Base-by-base conservation (phyloP, 2,329 filamentous ascomycete species). In the Penicillium sp. region DNA sequence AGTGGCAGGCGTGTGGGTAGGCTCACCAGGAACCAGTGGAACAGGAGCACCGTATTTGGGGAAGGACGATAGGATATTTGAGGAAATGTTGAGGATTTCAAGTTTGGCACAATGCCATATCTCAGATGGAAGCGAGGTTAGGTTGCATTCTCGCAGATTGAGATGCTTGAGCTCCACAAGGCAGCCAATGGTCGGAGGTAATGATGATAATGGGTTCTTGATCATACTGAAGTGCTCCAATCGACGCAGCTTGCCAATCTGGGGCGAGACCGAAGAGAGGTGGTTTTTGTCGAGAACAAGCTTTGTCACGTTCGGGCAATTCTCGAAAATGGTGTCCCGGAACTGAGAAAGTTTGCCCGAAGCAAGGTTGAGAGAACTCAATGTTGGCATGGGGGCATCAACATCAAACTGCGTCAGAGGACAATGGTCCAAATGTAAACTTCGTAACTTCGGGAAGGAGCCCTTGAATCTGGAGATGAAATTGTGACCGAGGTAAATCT, bases 31-130 rank as follows among this genome's bases (percentile, higher is more conserved):
- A 16, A 86, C 83, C 44, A 85, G 78, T 45, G 90, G 85, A 8
- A 88, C 88, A 1, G 87, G 83, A 29, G 72, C 74, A 43, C 80
- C 79, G 21, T 90, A 90, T 69, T 96, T 97, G 1, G 94, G 94
- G 68, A 99, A 97, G 39, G 84, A 86, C 47, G 92, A 88, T 18
- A 99, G 80, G 6, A 97, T 88, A 64, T 99, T 99, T 10, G 94
- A 97, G 0, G 93, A 97, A 11, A 96, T 87, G 65, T 99, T 99
- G 55, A 99, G 82, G 0, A 88, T 93, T 72, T 97, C 92, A 50
- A 99, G 76, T 68, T 88, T 92, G 64, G 88, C 88, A 48, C 93
- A 93, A 80, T 90, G 93, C 94, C 94, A 99, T n/a, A 99, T 82
- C 68, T 99, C 94, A 68, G 90, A 85, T 2, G 94, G 94, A 31